phyloP scores from a whole-genome alignment of 1,139 yeast genomes.

The Sugiyamaella castrensis region DNA sequence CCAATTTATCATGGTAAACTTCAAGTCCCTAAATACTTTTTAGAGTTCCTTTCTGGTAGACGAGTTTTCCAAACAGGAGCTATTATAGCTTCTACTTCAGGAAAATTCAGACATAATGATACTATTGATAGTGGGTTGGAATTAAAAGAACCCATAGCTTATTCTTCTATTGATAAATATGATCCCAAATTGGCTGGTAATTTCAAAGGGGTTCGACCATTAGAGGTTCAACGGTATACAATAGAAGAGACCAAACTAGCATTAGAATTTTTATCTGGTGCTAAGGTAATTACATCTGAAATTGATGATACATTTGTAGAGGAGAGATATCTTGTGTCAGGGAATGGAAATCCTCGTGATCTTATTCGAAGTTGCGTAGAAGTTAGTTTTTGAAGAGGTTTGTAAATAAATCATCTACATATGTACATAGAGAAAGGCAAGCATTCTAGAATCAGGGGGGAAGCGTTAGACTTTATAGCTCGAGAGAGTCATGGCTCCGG shows the following conservation, averaged over 20 bases:
- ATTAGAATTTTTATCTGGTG: constrained; percentile 52
- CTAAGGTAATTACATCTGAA: constrained; percentile 54
- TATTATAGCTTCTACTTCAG: constrained; percentile 62
- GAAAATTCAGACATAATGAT: constrained; percentile 41
- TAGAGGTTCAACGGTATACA: constrained; percentile 50
- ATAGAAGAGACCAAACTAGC: constrained; percentile 54
- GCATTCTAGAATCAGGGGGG: too few relatives aligned
- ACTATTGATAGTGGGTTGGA: constrained; percentile 66
- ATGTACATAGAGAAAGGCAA: not conserved
- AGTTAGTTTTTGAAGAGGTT: constrained; percentile 6
- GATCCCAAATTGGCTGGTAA: constrained; percentile 54
- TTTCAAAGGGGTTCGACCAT: constrained; percentile 49
- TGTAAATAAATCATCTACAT: not conserved
- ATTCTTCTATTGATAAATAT: constrained; percentile 49
- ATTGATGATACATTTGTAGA: constrained; percentile 41
- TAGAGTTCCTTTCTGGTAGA: constrained; percentile 57
- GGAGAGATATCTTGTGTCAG: constrained; percentile 60
- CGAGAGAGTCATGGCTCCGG: too few relatives aligned
- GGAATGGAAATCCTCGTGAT: constrained; percentile 79
- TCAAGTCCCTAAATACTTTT: constrained; percentile 61
- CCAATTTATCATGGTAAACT: constrained; percentile 61
- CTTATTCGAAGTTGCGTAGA: constrained; percentile 47
- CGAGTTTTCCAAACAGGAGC: constrained; percentile 53
- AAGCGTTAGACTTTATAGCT: too few relatives aligned
- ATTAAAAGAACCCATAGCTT: constrained; percentile 49